A percentile compares a stretch with the other conserved stretches of the same genome.
Conservation (phyloP, 208 protist species). For the Crithidia expoeki region DNA sequence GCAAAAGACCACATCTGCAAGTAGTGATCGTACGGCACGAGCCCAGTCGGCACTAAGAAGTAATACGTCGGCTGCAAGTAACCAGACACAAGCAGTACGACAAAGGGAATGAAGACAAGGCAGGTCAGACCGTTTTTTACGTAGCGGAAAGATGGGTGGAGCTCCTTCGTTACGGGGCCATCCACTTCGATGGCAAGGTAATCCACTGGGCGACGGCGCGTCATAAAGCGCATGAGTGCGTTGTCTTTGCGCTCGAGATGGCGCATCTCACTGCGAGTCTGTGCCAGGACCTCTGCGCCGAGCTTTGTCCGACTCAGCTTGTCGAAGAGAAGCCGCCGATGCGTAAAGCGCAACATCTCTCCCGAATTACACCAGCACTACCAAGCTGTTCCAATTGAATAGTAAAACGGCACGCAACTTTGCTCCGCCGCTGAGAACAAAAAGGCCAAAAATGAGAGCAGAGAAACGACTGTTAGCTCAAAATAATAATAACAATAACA, state of each 20-base stretch:
- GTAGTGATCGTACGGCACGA: conserved; percentile 70
- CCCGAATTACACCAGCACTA: neutral
- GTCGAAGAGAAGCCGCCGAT: conserved; percentile 45
- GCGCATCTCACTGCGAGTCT: conserved; percentile 76
- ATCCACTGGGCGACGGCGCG: conserved; percentile 72
- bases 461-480: no score
- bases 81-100: conserved; percentile 54
- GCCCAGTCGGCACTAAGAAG: conserved; percentile 53
- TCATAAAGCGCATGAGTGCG: conserved; percentile 66
- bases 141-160: conserved; percentile 72
- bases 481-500: no score
- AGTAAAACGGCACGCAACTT: conserved; percentile 22
- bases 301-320: conserved; percentile 71
- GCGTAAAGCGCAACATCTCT: conserved; percentile 53
- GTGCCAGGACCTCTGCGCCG: conserved; percentile 75
- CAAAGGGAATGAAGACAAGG: conserved; percentile 52
- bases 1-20: conserved; percentile 74
- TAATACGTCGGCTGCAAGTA: conserved; percentile 81
- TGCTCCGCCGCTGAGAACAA: no score
- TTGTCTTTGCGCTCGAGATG: conserved; percentile 59
- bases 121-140: conserved; percentile 61
- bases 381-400: neutral
- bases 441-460: no score
- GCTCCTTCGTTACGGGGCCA: conserved; percentile 60
- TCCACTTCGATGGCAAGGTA: conserved; percentile 81